Evolutionary conservation across 148 eudicot genomes (phyloP), one percentile per base, ranked within the genome.

Genomic region (Rheum nobile): DNA sequence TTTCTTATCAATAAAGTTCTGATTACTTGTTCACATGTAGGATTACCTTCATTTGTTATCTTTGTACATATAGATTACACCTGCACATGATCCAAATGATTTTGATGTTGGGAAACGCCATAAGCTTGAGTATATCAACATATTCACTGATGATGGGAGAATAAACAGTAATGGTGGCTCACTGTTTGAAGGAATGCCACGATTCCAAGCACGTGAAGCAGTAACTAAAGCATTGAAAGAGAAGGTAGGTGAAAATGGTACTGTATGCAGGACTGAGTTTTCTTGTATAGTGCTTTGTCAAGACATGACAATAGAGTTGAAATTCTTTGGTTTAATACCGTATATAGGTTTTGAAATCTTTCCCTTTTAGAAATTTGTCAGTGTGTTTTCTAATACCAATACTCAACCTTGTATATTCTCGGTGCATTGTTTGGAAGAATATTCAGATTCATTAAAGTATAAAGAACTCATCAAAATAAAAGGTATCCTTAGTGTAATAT

Each of bases 11-110:
- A 63, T 24, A 31, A 57, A 31, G n/a, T 63, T 32, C 38, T 63
- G 38, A 63, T 63, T 5, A 14, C 37, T 29, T 61, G 6, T 29
- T 28, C 35, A 11, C 35, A 29, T 61, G 67, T 61, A 61, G 6
- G 8, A 10, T 12, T 65, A 34, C 39, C 70, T 65, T 32, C 21
- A 65, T 65, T 34, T 65, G 63, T 21, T 21, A 55, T 65, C n/a
- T 32, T 13, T 65, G 17, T 65, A 34, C 39, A 63, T 86, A 85
- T 84, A 95, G 98, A 91, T 95, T 73, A 91, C 97, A 21, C 97
- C 99, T 70, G 99, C 99, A 39, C 99, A 91, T 77, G 98, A 95
- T 79, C 96, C 94, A 48, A 90, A 95, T 80, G 99, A 91, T 86
- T 95, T 95, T 85, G 94, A 91, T 77, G 96, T 95, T 79, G 94